Base-by-base conservation (phyloP, 2,329 filamentous ascomycete genomes). In the Helminthosporium solani region DNA sequence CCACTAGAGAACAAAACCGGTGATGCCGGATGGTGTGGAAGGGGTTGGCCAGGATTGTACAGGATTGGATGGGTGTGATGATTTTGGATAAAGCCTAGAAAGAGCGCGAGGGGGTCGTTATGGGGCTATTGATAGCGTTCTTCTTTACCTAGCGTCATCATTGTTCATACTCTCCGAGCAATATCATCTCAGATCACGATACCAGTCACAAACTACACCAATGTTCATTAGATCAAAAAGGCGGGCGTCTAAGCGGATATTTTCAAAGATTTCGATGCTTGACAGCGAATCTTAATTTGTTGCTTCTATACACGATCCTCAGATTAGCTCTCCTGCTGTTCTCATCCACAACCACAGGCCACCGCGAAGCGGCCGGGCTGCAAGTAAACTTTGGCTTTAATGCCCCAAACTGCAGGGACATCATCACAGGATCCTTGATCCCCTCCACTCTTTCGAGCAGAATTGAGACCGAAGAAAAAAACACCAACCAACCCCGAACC, bases 311-410 rank as follows among this genome's bases (percentile, higher is more conserved):
- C 47, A 33, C 45, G 46, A 49, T 56, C 55, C 55, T 58, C 55
- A 58, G 55, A 58, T 56, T 44, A 58, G 55, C 55, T 58, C 55
- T 58, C 55, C 47, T 44, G 28, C 44, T 45, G 52, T 57, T 54
- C 44, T 52, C 54, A 57, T 27, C 18, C n/a, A 36, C 49, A 48
- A 49, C 54, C 52, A 50, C 52, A 44, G 33, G 23, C 4, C 38
- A 14, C 40, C 33, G 14, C 3, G 1, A 33, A 27, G 20, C 31
- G 28, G 36, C 48, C 44, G 33, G 52, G 54, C 40, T 52, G 49
- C 43, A 12, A 27, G 30, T 54, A 44, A 57, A 57, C 40, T 57
- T 57, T 57, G 54, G 54, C 54, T 57, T 57, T 53, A 42, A 50
- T 54, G 49, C 43, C 49, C 46, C 48, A 18, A 39, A 33, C 15